These are phyloP conservation scores for Phytophthora capsici DNA, from an alignment of 352 stramenopile species.

Conservation along the genomic window DNA sequence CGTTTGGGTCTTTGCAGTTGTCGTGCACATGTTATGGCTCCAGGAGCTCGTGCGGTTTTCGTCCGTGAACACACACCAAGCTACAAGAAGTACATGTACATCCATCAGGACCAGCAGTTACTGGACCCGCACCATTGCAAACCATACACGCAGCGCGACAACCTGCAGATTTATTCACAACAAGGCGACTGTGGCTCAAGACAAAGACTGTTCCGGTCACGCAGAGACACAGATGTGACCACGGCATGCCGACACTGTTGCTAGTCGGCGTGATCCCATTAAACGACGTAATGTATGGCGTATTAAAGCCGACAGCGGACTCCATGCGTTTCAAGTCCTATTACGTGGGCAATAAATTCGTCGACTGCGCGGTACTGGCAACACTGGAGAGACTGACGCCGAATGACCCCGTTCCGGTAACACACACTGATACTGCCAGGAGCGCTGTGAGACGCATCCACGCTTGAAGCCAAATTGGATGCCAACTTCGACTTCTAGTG, in stretches of 20 bases:
- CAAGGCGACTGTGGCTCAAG: conserved; percentile 9
- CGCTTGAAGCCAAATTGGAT: no score
- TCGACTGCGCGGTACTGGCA: conserved; percentile 42
- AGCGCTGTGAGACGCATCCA: no score
- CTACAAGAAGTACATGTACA: conserved; percentile 32
- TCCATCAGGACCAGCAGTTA: conserved; percentile 24
- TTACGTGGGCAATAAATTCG: conserved; percentile 53
- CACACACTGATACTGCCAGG: conserved; percentile 53
- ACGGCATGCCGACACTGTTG: conserved; percentile 33
- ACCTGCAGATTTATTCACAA: conserved; percentile 28
- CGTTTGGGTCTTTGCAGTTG: conserved; percentile 30
- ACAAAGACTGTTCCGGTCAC: conserved; percentile 10
- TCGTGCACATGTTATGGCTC: conserved; percentile 28
- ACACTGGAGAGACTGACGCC: conserved; percentile 33
- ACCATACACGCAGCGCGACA: conserved; percentile 25
- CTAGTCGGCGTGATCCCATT: conserved; percentile 38
- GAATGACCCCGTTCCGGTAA: conserved; percentile 50
- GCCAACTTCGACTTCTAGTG: no score
- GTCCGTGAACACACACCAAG: conserved; percentile 18
- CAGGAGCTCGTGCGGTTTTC: conserved; percentile 31
- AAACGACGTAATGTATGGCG: conserved; percentile 51
- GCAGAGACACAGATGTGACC: conserved; percentile 12
- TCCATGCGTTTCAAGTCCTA: conserved; percentile 44
- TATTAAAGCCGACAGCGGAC: conserved; percentile 40
- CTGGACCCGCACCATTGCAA: conserved; percentile 27